A percentile compares a stretch with the other conserved stretches of the same genome.
Evolutionary conservation across 192 early-diverging fungal genomes (phyloP).

Genomic region (Coemansia sp.): DNA sequence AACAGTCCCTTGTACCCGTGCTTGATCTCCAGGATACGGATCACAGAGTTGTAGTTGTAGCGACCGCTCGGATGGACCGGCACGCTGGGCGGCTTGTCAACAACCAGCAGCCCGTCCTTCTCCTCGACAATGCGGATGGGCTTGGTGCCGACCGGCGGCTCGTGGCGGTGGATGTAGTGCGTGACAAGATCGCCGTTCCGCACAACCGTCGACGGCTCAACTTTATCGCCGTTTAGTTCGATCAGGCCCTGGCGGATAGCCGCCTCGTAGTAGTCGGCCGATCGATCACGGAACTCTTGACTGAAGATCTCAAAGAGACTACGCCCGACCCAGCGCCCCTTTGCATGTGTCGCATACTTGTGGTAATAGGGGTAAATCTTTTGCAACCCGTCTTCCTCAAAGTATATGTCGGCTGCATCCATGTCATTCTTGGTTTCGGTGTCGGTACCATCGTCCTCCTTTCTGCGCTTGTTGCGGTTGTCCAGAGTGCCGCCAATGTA

Average conservation of each 20-base stretch:
- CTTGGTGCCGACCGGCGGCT: conserved; percentile 80
- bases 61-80: conserved; percentile 82
- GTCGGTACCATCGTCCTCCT: neutral
- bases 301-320: conserved; percentile 78
- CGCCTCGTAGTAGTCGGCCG: conserved; percentile 71
- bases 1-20: conserved; percentile 59
- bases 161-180: conserved; percentile 90
- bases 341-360: conserved; percentile 78
- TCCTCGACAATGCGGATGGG: conserved; percentile 64
- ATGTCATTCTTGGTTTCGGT: neutral
- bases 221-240: conserved; percentile 67
- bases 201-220: conserved; percentile 62
- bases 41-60: conserved; percentile 85
- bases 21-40: conserved; percentile 67
- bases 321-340: conserved; percentile 84
- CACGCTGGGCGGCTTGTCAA: conserved; percentile 89
- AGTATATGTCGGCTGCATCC: conserved; percentile 25
- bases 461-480: conserved; percentile 8
- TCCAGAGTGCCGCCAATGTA: conserved; percentile 13
- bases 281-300: conserved; percentile 87
- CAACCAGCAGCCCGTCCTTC: conserved; percentile 68
- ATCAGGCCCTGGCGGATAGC: conserved; percentile 85
- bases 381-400: conserved; percentile 28
- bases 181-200: conserved; percentile 77
- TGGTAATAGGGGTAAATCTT: conserved; percentile 81